A percentile compares a stretch with the other conserved stretches of the same genome.
Conservation (phyloP, 2,329 filamentous ascomycete genomes). For the Talaromyces sp. region DNA sequence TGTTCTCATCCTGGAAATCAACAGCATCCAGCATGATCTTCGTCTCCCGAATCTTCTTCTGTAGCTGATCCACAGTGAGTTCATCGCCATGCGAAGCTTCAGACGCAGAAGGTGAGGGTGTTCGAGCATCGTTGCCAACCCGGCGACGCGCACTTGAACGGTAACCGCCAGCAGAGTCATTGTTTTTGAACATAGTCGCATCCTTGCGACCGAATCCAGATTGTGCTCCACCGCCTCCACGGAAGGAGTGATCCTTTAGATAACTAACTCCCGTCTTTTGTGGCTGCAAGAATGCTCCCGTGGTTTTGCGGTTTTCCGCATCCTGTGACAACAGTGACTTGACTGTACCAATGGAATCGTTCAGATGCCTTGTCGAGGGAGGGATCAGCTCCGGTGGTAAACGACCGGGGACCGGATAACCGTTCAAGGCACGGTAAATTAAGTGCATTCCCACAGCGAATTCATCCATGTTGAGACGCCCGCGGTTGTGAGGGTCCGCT, state of each 20-base stretch:
- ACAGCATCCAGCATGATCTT: conserved; percentile 93
- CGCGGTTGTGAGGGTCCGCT: conserved; percentile 90
- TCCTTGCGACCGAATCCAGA: conserved; percentile 74
- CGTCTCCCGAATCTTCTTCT: conserved; percentile 91
- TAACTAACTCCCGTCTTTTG: conserved; percentile 99
- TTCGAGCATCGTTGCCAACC: conserved; percentile 68
- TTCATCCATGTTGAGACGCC: conserved; percentile 91
- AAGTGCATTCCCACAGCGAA: conserved; percentile 99
- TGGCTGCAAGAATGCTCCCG: conserved; percentile 85
- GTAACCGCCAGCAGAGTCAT: conserved; percentile 90
- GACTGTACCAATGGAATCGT: conserved; percentile 87
- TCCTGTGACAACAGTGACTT: conserved; percentile 88
- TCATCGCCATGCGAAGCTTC: conserved; percentile 70
- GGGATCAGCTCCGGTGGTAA: conserved; percentile 91
- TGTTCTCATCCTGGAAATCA: conserved; percentile 92
- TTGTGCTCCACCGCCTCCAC: conserved; percentile 61
- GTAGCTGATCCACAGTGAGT: conserved; percentile 79
- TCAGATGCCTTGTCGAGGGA: conserved; percentile 90
- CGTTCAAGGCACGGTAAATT: conserved; percentile 96
- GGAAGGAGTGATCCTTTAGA: conserved; percentile 92
- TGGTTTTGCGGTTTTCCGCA: conserved; percentile 84
- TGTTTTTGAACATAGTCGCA: conserved; percentile 94
- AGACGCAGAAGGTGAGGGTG: conserved; percentile 78
- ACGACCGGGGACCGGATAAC: conserved; percentile 85
- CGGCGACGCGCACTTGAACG: conserved; percentile 90